These are phyloP conservation scores for Penicillium samsonianum DNA, from an alignment of 495 filamentous ascomycete species.

Conservation along the genomic window DNA sequence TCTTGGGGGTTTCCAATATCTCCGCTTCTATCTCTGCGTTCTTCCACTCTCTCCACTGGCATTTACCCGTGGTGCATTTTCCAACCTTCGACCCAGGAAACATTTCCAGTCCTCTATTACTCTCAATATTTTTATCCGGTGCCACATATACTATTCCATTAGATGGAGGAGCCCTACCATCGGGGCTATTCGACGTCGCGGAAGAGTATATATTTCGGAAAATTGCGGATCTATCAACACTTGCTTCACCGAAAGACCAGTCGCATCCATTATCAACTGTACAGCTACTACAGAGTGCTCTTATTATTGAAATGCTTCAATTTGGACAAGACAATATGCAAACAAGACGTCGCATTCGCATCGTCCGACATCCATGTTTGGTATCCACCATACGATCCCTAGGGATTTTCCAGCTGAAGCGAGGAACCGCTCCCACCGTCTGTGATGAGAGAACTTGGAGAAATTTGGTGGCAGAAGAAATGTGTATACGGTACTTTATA, in stretches of 20 bases:
- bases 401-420: slow-evolving; percentile 35
- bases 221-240: slow-evolving; percentile 25
- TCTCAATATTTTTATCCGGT: slow-evolving; percentile 39
- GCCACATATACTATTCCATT: slow-evolving; percentile 33
- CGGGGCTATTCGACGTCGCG: slow-evolving; percentile 38
- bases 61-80: slow-evolving; percentile 43
- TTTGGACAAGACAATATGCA: slow-evolving; percentile 37
- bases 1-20: slow-evolving; percentile 38
- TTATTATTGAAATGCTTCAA: slow-evolving; percentile 46
- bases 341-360: slow-evolving; percentile 40
- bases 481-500: slow-evolving; percentile 33
- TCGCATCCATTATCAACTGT: slow-evolving; percentile 21
- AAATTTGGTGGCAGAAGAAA: slow-evolving; percentile 35
- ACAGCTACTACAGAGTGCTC: slow-evolving; percentile 37
- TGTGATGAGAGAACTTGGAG: slow-evolving; percentile 34
- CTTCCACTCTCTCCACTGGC: slow-evolving; percentile 44
- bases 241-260: slow-evolving; percentile 14
- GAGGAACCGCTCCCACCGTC: slow-evolving; percentile 15
- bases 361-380: slow-evolving; percentile 41
- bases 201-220: slow-evolving; percentile 43
- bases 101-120: slow-evolving; percentile 35
- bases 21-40: slow-evolving; percentile 39
- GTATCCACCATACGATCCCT: slow-evolving; percentile 39
- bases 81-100: slow-evolving; percentile 41
- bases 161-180: slow-evolving; percentile 25